Percentiles rank a stretch among this genome's conserved stretches.
phyloP scores from a whole-genome alignment of 805 yeast genomes.

The Debaryomyces hansenii region DNA sequence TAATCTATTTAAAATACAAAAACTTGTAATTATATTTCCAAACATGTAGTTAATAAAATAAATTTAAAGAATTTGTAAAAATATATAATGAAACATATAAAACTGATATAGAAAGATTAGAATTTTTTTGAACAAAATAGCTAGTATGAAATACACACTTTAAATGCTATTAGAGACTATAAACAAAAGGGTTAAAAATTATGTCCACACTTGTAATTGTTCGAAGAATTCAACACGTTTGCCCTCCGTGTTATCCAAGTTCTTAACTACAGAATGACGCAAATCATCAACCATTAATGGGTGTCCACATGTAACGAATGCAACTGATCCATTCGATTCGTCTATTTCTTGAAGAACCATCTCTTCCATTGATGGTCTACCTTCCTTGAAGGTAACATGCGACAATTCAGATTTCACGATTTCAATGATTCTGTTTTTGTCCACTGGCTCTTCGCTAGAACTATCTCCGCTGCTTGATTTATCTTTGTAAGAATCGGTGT shows the following conservation, averaged over 20 bases:
- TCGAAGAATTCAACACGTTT: conserved; percentile 69
- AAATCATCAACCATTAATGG: conserved; percentile 56
- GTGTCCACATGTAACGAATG: conserved; percentile 65
- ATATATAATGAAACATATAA: too few relatives aligned
- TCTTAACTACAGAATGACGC: conserved; percentile 46
- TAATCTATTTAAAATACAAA: too few relatives aligned
- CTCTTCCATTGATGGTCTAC: conserved; percentile 48
- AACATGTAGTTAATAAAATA: too few relatives aligned
- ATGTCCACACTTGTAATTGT: conserved; percentile 71
- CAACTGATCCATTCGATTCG: conserved; percentile 44
- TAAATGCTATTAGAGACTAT: too few relatives aligned
- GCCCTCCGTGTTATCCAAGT: conserved; percentile 33
- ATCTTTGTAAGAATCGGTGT: conserved; percentile 5
- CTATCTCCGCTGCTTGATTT: conserved; percentile 3
- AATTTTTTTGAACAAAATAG: too few relatives aligned
- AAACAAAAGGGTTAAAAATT: conserved; percentile 1
- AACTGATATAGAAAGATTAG: too few relatives aligned
- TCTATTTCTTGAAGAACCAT: conserved; percentile 38
- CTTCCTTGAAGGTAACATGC: conserved; percentile 41
- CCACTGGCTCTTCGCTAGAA: conserved; percentile 2
- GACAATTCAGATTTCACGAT: conserved; percentile 19
- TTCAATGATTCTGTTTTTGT: conserved; percentile 3
- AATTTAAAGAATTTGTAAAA: too few relatives aligned
- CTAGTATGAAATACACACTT: too few relatives aligned
- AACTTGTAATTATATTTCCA: too few relatives aligned